Base-by-base conservation (phyloP, 495 filamentous ascomycete genomes). In the Barbatosphaeria neglecta region DNA sequence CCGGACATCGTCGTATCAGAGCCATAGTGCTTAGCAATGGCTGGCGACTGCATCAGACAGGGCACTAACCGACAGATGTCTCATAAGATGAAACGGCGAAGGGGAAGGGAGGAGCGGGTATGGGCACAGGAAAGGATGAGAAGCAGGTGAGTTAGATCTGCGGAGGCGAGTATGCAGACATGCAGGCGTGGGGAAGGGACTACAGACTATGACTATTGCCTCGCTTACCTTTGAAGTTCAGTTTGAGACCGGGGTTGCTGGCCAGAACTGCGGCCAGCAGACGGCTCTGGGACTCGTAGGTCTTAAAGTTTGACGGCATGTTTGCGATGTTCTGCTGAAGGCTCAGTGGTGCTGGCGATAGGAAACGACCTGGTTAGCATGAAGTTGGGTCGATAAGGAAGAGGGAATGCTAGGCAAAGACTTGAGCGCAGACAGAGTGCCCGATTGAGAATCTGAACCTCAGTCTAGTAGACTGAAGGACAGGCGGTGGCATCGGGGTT, bases 191-290 rank as follows among this genome's bases (percentile, higher is more conserved):
- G 19, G 33, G 22, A 22, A 28, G 31, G 27, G 27, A 28, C 31
- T 16, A 45, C 20, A 49, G 11, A 39, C 19, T 15, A 57, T n/a
- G n/a, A n/a, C n/a, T n/a, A n/a, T n/a, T n/a, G n/a, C n/a, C n/a
- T n/a, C 16, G 31, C 72, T 59, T 65, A 78, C 75, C 68, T 27
- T 60, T 60, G 57, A 68, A 77, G 45, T 77, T 67, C 1, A 75
- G 60, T 40, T 64, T 67, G 0, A 67, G 41, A 3, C 63, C 60
- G 0, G 62, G 62, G 23, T 67, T 61, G 17, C 72, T 62, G 0
- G 70, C 73, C 1, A 78, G 44, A n/a, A 77, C 50, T 4, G 75
- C 75, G 3, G 70, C 67, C 0, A 78, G 56, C 4, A 78, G 64
- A 23, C 75, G 70, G 6, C 61, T 57, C 47, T 64, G 64, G 0